Evolutionary conservation across 345 rosid species (phyloP), one percentile per base, ranked within the genome.

Genomic region (Pelargonium nanum): DNA sequence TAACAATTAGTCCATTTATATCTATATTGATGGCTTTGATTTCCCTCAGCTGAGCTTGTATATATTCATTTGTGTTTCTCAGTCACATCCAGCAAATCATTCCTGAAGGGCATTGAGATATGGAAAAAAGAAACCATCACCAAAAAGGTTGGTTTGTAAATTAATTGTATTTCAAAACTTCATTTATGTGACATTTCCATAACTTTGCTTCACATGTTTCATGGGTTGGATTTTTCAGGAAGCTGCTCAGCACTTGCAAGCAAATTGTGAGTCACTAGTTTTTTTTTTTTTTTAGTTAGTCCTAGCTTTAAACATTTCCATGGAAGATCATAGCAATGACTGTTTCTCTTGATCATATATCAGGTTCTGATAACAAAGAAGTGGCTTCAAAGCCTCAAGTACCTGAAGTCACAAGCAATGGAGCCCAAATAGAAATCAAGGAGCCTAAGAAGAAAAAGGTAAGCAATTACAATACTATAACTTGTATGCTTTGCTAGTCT

Each of bases 321-420:
- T 34, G 13, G 45, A 34, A 34, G n/a, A n/a, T n/a, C 4, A 4
- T 5, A 34, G 7, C 3, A 2, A 34, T 34, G 45, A 34, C 1
- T 55, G 10, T 22, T 22, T 8, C 21, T 21, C 10, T 54, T 22
- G 3, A 51, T 22, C 32, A 28, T 28, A n/a, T 7, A 28, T 28
- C 32, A 79, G 83, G 71, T 44, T 34, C 61, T 59, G 69, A 52
- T 52, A n/a, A 7, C 71, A 72, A 53, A 20, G 78, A 65, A 55
- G 67, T 62, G 4, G 71, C 69, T 34, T 71, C 64, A 55, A 62
- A 53, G 26, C 64, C 74, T 45, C 70, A 70, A n/a, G n/a, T n/a
- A 19, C 73, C 75, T 15, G 67, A 65, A 19, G 77, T 60, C 62
- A 69, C 80, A 0, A 32, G 56, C n/a, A 24, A 23, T 54, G 64